A percentile compares a stretch with the other conserved stretches of the same genome.
Evolutionary conservation across 1,139 yeast species (phyloP).

Genomic region (Entelexis paramagnoliae): DNA sequence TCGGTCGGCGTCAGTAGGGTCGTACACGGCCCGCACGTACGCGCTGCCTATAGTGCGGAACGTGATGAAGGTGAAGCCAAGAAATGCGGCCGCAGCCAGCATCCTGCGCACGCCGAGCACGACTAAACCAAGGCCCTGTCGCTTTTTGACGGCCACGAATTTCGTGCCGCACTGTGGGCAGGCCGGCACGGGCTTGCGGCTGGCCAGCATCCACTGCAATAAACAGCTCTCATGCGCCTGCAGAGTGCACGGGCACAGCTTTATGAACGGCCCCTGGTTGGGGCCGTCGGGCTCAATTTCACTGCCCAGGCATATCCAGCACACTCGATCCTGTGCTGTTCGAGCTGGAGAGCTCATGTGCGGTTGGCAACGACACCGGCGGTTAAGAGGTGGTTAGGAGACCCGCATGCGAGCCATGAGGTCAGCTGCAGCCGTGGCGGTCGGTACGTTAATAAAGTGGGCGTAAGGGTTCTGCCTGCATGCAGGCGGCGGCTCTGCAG

Average conservation of each 20-base stretch:
- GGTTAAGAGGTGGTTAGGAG: not conserved
- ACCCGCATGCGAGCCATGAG: not conserved
- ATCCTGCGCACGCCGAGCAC: not conserved
- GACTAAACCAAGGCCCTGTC: not conserved
- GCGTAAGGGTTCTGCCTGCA: not conserved
- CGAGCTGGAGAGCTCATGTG: not conserved
- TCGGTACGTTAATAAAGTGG: not conserved
- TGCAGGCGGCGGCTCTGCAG: too few species aligned
- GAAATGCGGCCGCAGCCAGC: not conserved
- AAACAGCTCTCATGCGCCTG: conserved; percentile 4
- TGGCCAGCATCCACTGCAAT: conserved; percentile 1
- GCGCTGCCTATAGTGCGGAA: not conserved
- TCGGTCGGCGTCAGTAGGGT: not conserved
- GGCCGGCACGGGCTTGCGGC: not conserved
- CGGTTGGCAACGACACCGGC: not conserved
- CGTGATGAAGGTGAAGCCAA: not conserved
- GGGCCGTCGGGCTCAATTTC: not conserved
- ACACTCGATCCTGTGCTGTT: not conserved
- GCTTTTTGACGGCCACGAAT: not conserved
- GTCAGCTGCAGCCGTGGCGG: not conserved
- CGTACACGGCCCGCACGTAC: conserved; percentile 2
- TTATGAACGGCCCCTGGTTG: not conserved
- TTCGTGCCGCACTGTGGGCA: conserved; percentile 7
- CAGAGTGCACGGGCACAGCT: conserved; percentile 1
- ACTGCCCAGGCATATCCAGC: conserved; percentile 4